phyloP scores from a whole-genome alignment of 176 grass and related monocot species.

The Cocos nucifera region DNA sequence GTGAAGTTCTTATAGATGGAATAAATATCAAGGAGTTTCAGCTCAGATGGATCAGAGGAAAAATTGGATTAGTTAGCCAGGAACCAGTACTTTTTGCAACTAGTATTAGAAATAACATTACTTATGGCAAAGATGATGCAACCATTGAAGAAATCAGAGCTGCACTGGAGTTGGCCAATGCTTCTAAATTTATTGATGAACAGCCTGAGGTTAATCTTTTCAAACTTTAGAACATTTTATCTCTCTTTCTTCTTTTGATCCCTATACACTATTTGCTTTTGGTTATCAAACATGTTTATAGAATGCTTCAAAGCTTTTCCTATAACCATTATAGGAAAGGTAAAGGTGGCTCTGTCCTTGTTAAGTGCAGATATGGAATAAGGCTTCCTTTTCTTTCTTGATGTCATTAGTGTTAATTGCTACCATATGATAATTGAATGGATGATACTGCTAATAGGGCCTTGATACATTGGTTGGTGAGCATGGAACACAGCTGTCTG shows the following conservation, averaged over 20 bases:
- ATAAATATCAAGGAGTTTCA: slow-evolving; percentile 59
- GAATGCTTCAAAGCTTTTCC: neutral
- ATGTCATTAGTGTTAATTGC: neutral
- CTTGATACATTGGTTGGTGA: slow-evolving; percentile 88
- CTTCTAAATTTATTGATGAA: slow-evolving; percentile 78
- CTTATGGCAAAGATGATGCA: slow-evolving; percentile 74
- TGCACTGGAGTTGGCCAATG: slow-evolving; percentile 72
- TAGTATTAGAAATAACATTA: slow-evolving; percentile 75
- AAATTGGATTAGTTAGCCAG: slow-evolving; percentile 85
- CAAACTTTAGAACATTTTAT: neutral
- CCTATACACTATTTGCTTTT: neutral
- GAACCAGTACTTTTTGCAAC: slow-evolving; percentile 84
- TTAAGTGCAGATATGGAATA: too few relatives aligned
- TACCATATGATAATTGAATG: neutral
- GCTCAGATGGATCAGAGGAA: slow-evolving; percentile 65
- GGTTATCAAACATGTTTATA: neutral
- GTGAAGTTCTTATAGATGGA: slow-evolving; percentile 76
- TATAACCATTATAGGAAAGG: too few relatives aligned
- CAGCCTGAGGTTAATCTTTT: slow-evolving; percentile 52
- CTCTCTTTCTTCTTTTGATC: neutral
- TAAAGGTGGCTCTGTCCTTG: too few relatives aligned
- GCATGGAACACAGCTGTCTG: slow-evolving; percentile 70
- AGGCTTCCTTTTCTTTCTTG: slow-evolving; percentile 4
- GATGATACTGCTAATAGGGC: slow-evolving; percentile 27
- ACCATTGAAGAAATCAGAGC: slow-evolving; percentile 66